Percentiles rank a stretch among this genome's conserved stretches.
These are phyloP conservation scores for Aspergillus unguis DNA, from an alignment of 2,329 filamentous ascomycete genomes.

Conservation along the genomic window DNA sequence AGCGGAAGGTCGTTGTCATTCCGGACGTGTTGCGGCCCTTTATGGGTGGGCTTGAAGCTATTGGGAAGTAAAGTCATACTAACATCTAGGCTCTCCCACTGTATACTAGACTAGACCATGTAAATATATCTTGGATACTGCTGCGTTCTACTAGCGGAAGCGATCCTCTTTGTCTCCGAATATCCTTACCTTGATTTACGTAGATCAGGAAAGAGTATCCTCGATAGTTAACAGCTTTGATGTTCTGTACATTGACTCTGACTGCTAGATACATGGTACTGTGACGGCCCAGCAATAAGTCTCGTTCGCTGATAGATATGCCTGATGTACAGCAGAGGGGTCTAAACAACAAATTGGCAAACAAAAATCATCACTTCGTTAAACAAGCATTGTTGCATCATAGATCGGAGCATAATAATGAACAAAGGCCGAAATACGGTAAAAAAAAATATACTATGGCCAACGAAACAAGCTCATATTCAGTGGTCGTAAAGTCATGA, in stretches of 20 bases:
- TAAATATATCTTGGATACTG: background rate
- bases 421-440: slow-evolving; percentile 3
- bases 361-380: slow-evolving; percentile 12
- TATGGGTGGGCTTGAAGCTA: slow-evolving; percentile 73
- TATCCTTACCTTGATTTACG: too few relatives aligned
- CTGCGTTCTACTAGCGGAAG: too few relatives aligned
- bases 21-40: slow-evolving; percentile 76
- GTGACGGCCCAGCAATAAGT: background rate
- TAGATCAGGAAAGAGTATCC: too few relatives aligned
- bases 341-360: background rate
- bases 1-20: slow-evolving; percentile 63
- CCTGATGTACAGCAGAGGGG: background rate
- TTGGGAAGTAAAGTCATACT: slow-evolving; percentile 42
- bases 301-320: background rate
- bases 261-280: background rate
- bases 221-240: slow-evolving; percentile 4
- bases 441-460: background rate
- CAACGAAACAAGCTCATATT: slow-evolving; percentile 6
- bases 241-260: slow-evolving; percentile 3
- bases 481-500: slow-evolving; percentile 8
- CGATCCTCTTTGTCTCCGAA: too few relatives aligned
- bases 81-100: background rate
- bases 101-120: background rate
- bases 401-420: slow-evolving; percentile 1
- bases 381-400: slow-evolving; percentile 1